Evolutionary conservation across 2,329 filamentous ascomycete species (phyloP).

Genomic region (Penicillium sp.): DNA sequence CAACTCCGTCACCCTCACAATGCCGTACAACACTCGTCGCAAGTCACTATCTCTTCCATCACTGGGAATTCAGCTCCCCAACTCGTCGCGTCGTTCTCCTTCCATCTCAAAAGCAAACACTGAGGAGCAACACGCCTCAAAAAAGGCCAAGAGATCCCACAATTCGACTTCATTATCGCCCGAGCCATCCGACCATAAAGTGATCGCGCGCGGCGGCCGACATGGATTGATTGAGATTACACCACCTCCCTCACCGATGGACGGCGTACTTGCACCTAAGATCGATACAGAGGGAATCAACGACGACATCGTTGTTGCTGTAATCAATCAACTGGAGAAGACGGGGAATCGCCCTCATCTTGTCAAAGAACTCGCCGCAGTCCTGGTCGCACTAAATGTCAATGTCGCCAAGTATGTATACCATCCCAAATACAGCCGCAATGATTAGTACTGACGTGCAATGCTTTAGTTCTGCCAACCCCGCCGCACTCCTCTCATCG

Average conservation of each 20-base stretch:
- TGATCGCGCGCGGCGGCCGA: conserved; percentile 33
- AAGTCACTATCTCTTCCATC: conserved; percentile 93
- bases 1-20: conserved; percentile 44
- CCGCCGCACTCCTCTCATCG: conserved; percentile 91
- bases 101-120: conserved; percentile 61
- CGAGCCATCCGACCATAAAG: conserved; percentile 33
- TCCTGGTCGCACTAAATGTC: conserved; percentile 72
- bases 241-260: conserved; percentile 72
- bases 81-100: conserved; percentile 58
- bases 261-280: conserved; percentile 50
- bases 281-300: conserved; percentile 82
- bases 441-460: conserved; percentile 4
- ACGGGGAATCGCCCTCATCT: conserved; percentile 90
- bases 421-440: conserved; percentile 9
- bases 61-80: conserved; percentile 81
- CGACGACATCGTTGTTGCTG: conserved; percentile 91
- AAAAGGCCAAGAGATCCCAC: conserved; percentile 79
- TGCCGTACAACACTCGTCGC: conserved; percentile 95
- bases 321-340: conserved; percentile 82
- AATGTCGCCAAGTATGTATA: conserved; percentile 85
- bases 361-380: conserved; percentile 85
- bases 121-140: conserved; percentile 55
- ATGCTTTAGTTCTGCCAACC: conserved; percentile 78
- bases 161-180: conserved; percentile 47
- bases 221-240: conserved; percentile 66